Evolutionary conservation across 331 rosid species (phyloP).

Genomic region (Rhamnella rubrinervis): DNA sequence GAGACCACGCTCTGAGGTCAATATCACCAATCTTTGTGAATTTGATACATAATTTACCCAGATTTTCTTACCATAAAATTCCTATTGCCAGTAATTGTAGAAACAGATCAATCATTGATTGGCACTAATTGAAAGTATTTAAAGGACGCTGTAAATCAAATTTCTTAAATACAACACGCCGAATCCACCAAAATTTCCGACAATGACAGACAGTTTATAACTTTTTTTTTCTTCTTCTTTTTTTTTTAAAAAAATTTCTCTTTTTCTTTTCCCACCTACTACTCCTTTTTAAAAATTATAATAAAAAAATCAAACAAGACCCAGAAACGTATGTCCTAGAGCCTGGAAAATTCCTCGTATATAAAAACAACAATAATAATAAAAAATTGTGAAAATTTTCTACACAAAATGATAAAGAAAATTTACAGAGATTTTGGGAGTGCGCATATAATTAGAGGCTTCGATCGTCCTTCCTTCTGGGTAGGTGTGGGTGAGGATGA

Average conservation of each 20-base stretch:
- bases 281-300: conserved; percentile 13
- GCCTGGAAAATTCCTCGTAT: conserved; percentile 18
- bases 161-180: conserved; percentile 17
- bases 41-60: conserved; percentile 8
- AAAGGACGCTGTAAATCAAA: not conserved
- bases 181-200: conserved; percentile 23
- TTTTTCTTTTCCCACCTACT: conserved; percentile 29
- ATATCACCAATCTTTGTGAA: conserved; percentile 6
- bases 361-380: not conserved
- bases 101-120: not conserved
- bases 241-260: not conserved
- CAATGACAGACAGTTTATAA: conserved; percentile 16
- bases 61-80: conserved; percentile 12
- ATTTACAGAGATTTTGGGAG: conserved; percentile 17
- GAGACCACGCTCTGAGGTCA: conserved; percentile 38
- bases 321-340: conserved; percentile 18
- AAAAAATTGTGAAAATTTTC: no score
- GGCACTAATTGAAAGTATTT: not conserved
- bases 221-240: not conserved
- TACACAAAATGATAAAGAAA: conserved; percentile 14
- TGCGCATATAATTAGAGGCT: conserved; percentile 16
- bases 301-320: conserved; percentile 34
- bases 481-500: not conserved
- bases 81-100: conserved; percentile 16
- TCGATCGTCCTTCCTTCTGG: conserved; percentile 4